Evolutionary conservation across 371 early-diverging fungal genomes (phyloP), one percentile per base, ranked within the genome.

Genomic region (Mortierella sp.): DNA sequence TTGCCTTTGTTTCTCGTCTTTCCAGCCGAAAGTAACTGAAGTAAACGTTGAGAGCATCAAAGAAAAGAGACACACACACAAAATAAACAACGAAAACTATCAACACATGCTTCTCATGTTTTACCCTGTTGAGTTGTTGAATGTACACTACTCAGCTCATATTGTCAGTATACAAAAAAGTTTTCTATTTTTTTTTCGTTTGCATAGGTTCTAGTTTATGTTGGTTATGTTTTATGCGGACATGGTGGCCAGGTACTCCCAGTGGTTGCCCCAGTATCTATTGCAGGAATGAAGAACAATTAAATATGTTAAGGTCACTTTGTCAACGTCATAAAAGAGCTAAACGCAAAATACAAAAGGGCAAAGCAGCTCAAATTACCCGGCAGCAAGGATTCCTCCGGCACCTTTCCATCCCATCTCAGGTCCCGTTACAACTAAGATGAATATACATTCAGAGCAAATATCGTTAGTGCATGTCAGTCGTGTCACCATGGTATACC

Each of bases 371-470:
- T 19, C 22, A 34, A 53, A n/a, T 71, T 85, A 89, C 89, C 90
- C 90, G 74, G 89, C 88, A 24, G 86, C 89, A 47, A 88, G 74
- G 44, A 89, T 70, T 13, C 90, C 90, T 19, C 90, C 90, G 41
- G 87, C 66, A 11, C 90, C 90, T 47, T 74, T 87, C 72, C 87
- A 86, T 68, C 73, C 71, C 80, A 85, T 85, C 70, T 86, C 83
- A 10, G 77, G 71, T 31, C 88, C 88, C 14, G 85, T 80, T 0
- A 87, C 64, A 63, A 88, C 88, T 86, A 70, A 29, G 11, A 50
- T 40, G 29, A 64, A 24, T 58, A 67, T 61, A 50, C 8, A n/a
- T n/a, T n/a, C n/a, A 40, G 34, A 69, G 58, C 0, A 8, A 37
- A 19, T 61, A 61, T 22, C 61, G 22, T 55, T 37, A n/a, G 61